Conservation (phyloP, 1,284 basidiomycete species). For the Papiliotrema laurentii region DNA sequence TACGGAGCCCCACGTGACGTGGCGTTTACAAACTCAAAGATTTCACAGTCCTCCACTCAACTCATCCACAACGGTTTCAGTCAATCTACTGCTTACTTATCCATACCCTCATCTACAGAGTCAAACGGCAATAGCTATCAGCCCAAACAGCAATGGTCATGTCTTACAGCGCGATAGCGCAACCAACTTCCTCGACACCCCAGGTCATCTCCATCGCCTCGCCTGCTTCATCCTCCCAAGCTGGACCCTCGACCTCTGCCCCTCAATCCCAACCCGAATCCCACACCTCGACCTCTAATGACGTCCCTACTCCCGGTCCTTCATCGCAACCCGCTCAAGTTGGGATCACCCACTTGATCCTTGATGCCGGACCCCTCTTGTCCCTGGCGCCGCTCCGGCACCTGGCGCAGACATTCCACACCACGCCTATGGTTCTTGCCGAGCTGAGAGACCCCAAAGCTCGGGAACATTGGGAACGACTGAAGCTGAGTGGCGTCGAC, state of each 20-base stretch:
- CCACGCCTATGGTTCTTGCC: slow-evolving; percentile 80
- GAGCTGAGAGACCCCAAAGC: slow-evolving; percentile 84
- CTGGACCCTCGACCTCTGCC: not conserved
- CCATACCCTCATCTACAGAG: no score
- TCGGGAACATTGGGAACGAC: slow-evolving; percentile 73
- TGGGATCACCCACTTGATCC: slow-evolving; percentile 66
- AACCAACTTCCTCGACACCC: slow-evolving; percentile 12
- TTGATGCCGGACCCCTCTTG: slow-evolving; percentile 87
- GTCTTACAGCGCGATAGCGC: slow-evolving; percentile 30
- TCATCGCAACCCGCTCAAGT: not conserved
- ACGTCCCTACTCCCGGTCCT: not conserved
- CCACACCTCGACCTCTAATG: not conserved
- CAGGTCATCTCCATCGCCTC: slow-evolving; percentile 16
- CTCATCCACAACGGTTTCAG: not conserved
- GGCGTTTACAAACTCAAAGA: not conserved
- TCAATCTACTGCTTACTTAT: no score
- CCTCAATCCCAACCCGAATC: not conserved
- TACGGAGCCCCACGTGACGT: not conserved
- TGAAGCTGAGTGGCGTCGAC: slow-evolving; percentile 60
- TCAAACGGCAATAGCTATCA: no score
- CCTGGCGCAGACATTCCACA: slow-evolving; percentile 73
- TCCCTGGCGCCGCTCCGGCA: slow-evolving; percentile 79
- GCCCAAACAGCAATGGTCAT: no score
- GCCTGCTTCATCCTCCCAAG: not conserved
- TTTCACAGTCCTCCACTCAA: not conserved